A percentile compares a stretch with the other conserved stretches of the same genome.
phyloP scores from a whole-genome alignment of 805 yeast species.

The Monosporozyma yasuniensis region DNA sequence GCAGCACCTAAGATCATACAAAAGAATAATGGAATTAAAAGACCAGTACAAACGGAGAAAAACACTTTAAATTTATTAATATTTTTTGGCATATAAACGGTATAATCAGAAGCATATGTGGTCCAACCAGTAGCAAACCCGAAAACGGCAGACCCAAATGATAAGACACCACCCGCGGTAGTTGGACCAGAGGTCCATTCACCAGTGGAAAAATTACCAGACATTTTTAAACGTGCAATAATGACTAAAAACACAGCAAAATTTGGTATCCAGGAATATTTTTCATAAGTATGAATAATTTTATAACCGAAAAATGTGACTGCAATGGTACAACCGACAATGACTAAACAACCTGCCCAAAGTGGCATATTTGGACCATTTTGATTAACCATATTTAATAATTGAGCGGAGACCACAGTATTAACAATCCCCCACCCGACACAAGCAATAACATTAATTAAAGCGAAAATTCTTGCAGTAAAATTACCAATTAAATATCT shows the following conservation, averaged over 20 bases:
- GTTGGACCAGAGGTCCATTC: slow-evolving; percentile 43
- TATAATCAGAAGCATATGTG: slow-evolving; percentile 85
- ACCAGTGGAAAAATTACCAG: slow-evolving; percentile 55
- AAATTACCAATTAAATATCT: slow-evolving; percentile 69
- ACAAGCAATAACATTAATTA: slow-evolving; percentile 75
- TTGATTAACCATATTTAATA: slow-evolving; percentile 65
- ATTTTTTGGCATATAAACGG: slow-evolving; percentile 71
- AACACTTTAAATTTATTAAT: slow-evolving; percentile 54
- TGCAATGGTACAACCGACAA: slow-evolving; percentile 56
- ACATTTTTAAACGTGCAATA: slow-evolving; percentile 64
- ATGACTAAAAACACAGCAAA: slow-evolving; percentile 63
- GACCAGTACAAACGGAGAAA: slow-evolving; percentile 52
- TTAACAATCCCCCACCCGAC: slow-evolving; percentile 95
- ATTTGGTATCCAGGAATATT: slow-evolving; percentile 84
- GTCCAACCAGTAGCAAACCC: slow-evolving; percentile 96
- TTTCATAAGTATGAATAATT: slow-evolving; percentile 73
- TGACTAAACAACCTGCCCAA: slow-evolving; percentile 81
- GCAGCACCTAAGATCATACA: slow-evolving; percentile 83
- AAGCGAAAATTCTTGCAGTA: slow-evolving; percentile 67
- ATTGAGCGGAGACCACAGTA: slow-evolving; percentile 80
- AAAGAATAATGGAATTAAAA: slow-evolving; percentile 60
- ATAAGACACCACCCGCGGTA: slow-evolving; percentile 67
- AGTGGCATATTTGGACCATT: slow-evolving; percentile 55
- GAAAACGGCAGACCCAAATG: slow-evolving; percentile 74
- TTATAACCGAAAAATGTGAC: slow-evolving; percentile 84